A percentile compares a stretch with the other conserved stretches of the same genome.
Conservation (phyloP, 352 stramenopile species). For the Phytophthora litchii region DNA sequence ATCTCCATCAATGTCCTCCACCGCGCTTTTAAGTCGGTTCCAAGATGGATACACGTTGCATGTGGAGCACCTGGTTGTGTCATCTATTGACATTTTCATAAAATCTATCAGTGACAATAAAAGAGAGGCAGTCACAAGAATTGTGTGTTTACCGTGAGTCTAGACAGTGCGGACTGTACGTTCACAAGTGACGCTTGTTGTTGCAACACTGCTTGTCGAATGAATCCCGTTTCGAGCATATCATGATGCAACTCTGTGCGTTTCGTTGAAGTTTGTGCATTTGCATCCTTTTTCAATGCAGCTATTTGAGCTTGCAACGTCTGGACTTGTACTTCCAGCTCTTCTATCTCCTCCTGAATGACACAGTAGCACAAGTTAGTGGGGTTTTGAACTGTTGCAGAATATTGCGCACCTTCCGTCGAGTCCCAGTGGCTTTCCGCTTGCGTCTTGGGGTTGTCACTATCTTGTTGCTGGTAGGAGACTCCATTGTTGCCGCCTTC, state of each 20-base stretch:
- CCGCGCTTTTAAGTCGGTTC: conserved; percentile 22
- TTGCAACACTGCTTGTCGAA: conserved; percentile 31
- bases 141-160: conserved; percentile 21
- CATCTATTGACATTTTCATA: conserved; percentile 19
- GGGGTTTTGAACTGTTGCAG: not conserved
- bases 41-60: conserved; percentile 26
- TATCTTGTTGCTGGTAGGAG: not conserved
- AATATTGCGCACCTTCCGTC: conserved; percentile 10
- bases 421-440: conserved; percentile 20
- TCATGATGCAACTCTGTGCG: conserved; percentile 14
- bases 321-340: conserved; percentile 21
- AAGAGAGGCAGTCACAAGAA: no score
- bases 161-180: conserved; percentile 41
- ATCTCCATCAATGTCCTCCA: conserved; percentile 28
- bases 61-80: conserved; percentile 25
- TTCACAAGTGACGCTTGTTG: conserved; percentile 40
- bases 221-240: conserved; percentile 21
- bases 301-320: conserved; percentile 17
- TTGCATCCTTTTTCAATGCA: conserved; percentile 13
- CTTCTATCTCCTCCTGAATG: conserved; percentile 30
- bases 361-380: conserved; percentile 2
- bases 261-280: not conserved
- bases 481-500: not conserved
- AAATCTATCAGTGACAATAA: not conserved
- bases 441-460: conserved; percentile 9